A percentile compares a stretch with the other conserved stretches of the same genome.
These are phyloP conservation scores for Daedalea quercina DNA, from an alignment of 768 basidiomycete species.

Conservation along the genomic window DNA sequence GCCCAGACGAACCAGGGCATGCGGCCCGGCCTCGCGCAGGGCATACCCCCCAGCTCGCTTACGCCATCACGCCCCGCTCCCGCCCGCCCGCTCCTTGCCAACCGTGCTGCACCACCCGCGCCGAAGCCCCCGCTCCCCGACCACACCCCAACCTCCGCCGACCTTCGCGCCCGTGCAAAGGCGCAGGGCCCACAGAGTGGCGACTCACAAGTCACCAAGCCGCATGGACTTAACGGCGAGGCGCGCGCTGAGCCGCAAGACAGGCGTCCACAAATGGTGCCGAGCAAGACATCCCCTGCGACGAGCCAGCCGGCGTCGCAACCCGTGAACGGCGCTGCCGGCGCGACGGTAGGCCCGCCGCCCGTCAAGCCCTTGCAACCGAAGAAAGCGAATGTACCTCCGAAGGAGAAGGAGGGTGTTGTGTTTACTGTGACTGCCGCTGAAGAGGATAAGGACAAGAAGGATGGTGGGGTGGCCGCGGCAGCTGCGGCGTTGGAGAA, in stretches of 20 bases:
- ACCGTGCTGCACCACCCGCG: slow-evolving; percentile 46
- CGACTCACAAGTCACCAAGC: slow-evolving; percentile 23
- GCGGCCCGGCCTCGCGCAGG: slow-evolving; percentile 23
- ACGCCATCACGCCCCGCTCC: slow-evolving; percentile 64
- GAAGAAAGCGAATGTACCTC: slow-evolving; percentile 45
- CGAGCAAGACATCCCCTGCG: slow-evolving; percentile 39
- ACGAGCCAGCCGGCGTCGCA: slow-evolving; percentile 36
- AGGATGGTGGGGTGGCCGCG: slow-evolving; percentile 50
- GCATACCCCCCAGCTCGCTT: slow-evolving; percentile 28
- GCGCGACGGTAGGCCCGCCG: slow-evolving; percentile 46
- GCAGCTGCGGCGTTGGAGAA: slow-evolving; percentile 61
- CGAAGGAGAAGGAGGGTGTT: slow-evolving; percentile 15
- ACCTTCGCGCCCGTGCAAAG: slow-evolving; percentile 59
- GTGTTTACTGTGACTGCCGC: slow-evolving; percentile 42
- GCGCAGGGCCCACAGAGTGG: slow-evolving; percentile 41
- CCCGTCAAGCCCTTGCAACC: slow-evolving; percentile 74
- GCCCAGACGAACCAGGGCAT: slow-evolving; percentile 19
- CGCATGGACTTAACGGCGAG: slow-evolving; percentile 23
- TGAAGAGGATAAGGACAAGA: slow-evolving; percentile 40
- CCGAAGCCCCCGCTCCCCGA: slow-evolving; percentile 38
- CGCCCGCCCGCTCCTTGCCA: slow-evolving; percentile 55
- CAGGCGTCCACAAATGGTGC: slow-evolving; percentile 34
- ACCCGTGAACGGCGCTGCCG: slow-evolving; percentile 37
- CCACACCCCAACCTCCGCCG: slow-evolving; percentile 55
- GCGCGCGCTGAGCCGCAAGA: slow-evolving; percentile 51